Base-by-base conservation (phyloP, 495 filamentous ascomycete species). In the Hypoxylon rickii region DNA sequence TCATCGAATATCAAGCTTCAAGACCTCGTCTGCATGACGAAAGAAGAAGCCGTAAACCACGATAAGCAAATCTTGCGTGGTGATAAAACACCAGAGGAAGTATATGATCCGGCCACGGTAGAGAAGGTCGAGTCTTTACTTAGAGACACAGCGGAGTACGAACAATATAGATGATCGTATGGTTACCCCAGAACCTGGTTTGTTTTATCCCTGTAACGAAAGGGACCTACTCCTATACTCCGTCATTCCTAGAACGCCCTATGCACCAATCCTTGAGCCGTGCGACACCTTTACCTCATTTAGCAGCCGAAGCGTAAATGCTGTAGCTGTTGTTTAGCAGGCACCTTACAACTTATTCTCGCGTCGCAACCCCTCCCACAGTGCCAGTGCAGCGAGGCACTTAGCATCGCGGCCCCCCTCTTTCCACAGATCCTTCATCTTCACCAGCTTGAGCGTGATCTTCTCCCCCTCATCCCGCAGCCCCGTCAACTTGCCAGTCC, bases 21-120 rank as follows among this genome's bases (percentile, higher is more conserved):
- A 18, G 86, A 96, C 21, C 69, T 99, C 26, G 94, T 97, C 3
- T 89, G 89, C 61, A 91, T 99, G 91, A 97, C 95, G 6, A 97
- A 94, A 70, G 93, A 97, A 53, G 94, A 97, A 68, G 87, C 85
- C n/a, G 74, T 79, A 8, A 76, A 77, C 45, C 94, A 98, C 66
- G 89, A 93, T 65, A 85, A 83, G 56, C 82, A 90, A 64, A 82
- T 96, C 12, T 69, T 97, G n/a, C 83, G 79, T 55, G 89, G 79
- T 0, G 78, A 74, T 3, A 89, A 86, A 76, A 75, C 43, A 11
- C 78, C 78, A 7, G 86, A 89, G 65, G 86, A 93, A 6, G 38
- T 96, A 31, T 97, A 96, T 66, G 82, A 85, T 50, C 65, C 62
- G 18, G 77, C 79, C 15, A 81, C 87, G 0, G 63, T 92, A 8